Evolutionary conservation across 371 early-diverging fungal genomes (phyloP).

Genomic region (Conidiobolus incongruus): DNA sequence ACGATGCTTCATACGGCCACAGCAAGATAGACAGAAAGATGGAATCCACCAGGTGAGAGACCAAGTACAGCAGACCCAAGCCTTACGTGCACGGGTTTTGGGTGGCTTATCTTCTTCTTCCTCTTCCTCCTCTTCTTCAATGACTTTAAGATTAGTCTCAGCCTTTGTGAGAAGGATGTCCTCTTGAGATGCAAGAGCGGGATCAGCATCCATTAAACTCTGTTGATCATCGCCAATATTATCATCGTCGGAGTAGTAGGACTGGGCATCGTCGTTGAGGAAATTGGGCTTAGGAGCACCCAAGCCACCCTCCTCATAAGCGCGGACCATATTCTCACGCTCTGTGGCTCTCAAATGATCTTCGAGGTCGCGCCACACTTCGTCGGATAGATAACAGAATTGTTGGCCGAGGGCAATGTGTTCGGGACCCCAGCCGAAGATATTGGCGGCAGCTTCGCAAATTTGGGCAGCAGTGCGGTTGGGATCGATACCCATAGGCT

Average conservation of each 20-base stretch:
- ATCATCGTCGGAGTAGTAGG: conserved; percentile 5
- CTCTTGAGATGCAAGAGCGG: neutral
- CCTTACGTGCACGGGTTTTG: conserved; percentile 25
- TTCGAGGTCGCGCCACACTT: conserved; percentile 57
- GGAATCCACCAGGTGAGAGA: conserved; percentile 58
- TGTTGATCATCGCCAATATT: neutral
- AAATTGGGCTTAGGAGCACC: neutral
- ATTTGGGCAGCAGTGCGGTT: conserved; percentile 11
- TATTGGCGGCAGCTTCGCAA: conserved; percentile 13
- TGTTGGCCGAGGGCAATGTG: conserved; percentile 22
- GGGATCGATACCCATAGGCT: conserved; percentile 13
- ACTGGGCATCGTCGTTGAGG: neutral
- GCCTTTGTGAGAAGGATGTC: neutral
- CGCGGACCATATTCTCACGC: conserved; percentile 17
- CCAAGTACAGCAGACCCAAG: conserved; percentile 51
- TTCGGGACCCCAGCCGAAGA: conserved; percentile 14
- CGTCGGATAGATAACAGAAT: conserved; percentile 38
- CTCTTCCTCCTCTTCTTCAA: conserved; percentile 7
- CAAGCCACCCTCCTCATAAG: neutral
- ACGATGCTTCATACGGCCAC: conserved; percentile 59
- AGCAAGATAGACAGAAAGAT: conserved; percentile 19
- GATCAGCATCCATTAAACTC: neutral
- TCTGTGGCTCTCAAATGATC: conserved; percentile 46
- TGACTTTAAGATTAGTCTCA: neutral
- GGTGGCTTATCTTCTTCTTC: conserved; percentile 18